Percentiles rank a stretch among this genome's conserved stretches.
phyloP scores from a whole-genome alignment of 2,329 filamentous ascomycete genomes.

The Pseudovirgaria hyperparasitica region DNA sequence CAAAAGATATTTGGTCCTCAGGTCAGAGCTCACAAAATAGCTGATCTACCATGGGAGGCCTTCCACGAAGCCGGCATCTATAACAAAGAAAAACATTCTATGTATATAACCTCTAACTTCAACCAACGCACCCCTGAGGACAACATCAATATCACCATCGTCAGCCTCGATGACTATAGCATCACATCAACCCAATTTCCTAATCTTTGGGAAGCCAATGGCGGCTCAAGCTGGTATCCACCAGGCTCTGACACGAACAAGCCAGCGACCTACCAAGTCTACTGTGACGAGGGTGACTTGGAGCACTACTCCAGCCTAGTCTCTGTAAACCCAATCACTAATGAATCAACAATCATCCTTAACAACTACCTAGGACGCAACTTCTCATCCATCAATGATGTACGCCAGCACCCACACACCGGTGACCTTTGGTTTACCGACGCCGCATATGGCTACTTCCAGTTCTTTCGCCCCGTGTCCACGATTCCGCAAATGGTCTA shows the following conservation, averaged over 20 bases:
- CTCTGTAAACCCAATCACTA: slow-evolving; percentile 32
- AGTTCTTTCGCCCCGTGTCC: slow-evolving; percentile 17
- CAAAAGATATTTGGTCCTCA: slow-evolving; percentile 18
- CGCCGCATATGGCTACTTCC: slow-evolving; percentile 21
- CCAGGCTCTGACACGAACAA: slow-evolving; percentile 13
- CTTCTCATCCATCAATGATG: slow-evolving; percentile 32
- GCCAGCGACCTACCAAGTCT: slow-evolving; percentile 16
- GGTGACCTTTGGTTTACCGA: slow-evolving; percentile 40
- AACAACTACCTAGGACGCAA: slow-evolving; percentile 36
- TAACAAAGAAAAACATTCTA: slow-evolving; percentile 20
- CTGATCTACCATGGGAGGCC: slow-evolving; percentile 16
- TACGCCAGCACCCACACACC: slow-evolving; percentile 26
- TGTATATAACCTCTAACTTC: slow-evolving; percentile 31
- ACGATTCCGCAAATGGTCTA: slow-evolving; percentile 26
- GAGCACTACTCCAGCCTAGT: slow-evolving; percentile 30
- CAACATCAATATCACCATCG: slow-evolving; percentile 22
- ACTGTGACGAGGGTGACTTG: slow-evolving; percentile 23
- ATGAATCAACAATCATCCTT: slow-evolving; percentile 27
- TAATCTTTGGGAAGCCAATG: slow-evolving; percentile 25
- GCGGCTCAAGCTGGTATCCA: slow-evolving; percentile 21
- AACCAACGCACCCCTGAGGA: slow-evolving; percentile 14
- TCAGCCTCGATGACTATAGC: slow-evolving; percentile 28
- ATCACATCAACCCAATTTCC: slow-evolving; percentile 25
- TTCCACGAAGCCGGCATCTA: slow-evolving; percentile 29
- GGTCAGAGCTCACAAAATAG: slow-evolving; percentile 19